These are phyloP conservation scores for Patellifolia procumbens DNA, from an alignment of 179 eudicot species.

Conservation along the genomic window DNA sequence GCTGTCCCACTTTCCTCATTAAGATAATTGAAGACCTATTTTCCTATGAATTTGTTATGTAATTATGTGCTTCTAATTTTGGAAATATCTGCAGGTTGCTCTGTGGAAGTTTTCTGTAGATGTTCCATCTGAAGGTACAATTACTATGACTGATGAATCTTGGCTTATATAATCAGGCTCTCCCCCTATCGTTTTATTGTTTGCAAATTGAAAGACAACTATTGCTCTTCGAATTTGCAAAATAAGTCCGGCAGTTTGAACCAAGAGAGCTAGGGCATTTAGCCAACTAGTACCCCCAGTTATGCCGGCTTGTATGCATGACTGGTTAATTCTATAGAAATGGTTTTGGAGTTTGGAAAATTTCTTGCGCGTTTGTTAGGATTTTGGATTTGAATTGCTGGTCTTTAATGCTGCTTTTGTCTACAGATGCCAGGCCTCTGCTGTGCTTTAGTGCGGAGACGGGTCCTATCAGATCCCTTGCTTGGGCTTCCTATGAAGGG, in stretches of 20 bases:
- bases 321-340: too few relatives aligned
- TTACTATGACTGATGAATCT: conserved; percentile 11
- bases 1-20: not conserved
- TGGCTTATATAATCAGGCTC: not conserved
- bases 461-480: conserved; percentile 81
- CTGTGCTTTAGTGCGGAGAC: conserved; percentile 90
- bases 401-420: conserved; percentile 16
- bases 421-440: conserved; percentile 79
- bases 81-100: conserved; percentile 66
- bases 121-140: conserved; percentile 56
- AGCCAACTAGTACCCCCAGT: not conserved
- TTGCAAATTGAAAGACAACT: not conserved
- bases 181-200: not conserved
- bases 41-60: not conserved
- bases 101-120: conserved; percentile 75
- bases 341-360: too few relatives aligned
- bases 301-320: not conserved
- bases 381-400: too few relatives aligned
- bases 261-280: not conserved
- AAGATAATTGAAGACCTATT: not conserved
- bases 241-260: not conserved
- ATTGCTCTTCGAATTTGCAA: not conserved
- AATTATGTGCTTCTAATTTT: conserved; percentile 3
- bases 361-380: too few relatives aligned
- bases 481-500: conserved; percentile 92